Evolutionary conservation across 306 rosid genomes (phyloP), one percentile per base, ranked within the genome.

Genomic region (Acmispon strigosus): DNA sequence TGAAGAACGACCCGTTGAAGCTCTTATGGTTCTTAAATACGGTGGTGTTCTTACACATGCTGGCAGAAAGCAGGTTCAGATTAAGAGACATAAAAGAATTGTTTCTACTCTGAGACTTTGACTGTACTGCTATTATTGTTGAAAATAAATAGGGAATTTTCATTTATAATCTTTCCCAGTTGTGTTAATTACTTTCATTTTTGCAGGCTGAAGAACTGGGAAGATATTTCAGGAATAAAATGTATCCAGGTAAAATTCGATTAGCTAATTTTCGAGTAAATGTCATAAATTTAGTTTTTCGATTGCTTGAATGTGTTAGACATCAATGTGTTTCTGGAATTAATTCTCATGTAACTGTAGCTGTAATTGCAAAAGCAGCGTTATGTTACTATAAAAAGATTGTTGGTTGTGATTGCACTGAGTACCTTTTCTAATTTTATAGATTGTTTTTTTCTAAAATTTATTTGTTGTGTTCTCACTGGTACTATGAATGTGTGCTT

Each of bases 1-100:
- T 62, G 95, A 94, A 84, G 99, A 94, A 79, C 88, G 90, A n/a
- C 97, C 97, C 0, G 81, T 82, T 82, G 91, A 94, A 86, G 99
- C 99, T 80, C 84, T 94, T 53, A 94, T 94, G 99, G 83, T 94
- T 80, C 99, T 94, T 37, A 94, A 94, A 84, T 94, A 94, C 68
- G 97, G 97, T 18, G 99, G 99, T 39, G 99, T 94, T 78, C 99
- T 94, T 67, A 94, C 99, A 20, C 99, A 94, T 66, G 99, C 99
- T 45, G 99, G 99, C 52, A 85, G 99, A 81, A 94, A 91, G 82
- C 99, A 94, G 99, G 99, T 94, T 69, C 56, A 47, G 61, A 54
- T 67, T 51, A 12, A 48, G 70, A 39, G 13, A 27, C 44, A 48
- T 44, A 16, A 51, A 64, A 48, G 8, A 48, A 39, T 17, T 49